These are phyloP conservation scores for Nicotiana sylvestris DNA, from an alignment of 257 asterid genomes.

Conservation along the genomic window DNA sequence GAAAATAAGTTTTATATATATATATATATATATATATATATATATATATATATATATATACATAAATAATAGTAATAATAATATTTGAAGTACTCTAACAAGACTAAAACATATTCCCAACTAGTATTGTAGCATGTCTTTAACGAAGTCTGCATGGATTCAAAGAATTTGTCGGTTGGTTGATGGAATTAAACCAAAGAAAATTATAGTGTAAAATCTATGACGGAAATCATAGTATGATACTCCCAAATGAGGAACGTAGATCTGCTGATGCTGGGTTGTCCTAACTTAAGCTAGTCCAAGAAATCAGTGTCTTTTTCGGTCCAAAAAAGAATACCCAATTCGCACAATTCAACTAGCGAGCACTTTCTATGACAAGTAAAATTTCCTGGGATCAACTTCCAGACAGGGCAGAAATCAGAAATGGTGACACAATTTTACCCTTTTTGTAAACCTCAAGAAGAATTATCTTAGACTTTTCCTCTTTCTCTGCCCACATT, in stretches of 20 bases:
- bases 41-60: too few relatives aligned
- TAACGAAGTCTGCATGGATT: too few relatives aligned
- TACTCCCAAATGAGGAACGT: neutral
- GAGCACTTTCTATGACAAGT: neutral
- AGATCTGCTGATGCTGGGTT: neutral
- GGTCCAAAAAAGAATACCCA: neutral
- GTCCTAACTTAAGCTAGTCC: neutral
- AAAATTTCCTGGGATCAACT: neutral
- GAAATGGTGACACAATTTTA: neutral
- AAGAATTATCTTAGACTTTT: neutral
- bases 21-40: too few relatives aligned
- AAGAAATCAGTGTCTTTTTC: neutral
- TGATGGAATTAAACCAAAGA: neutral
- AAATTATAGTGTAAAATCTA: neutral
- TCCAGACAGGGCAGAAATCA: neutral
- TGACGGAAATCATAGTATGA: neutral
- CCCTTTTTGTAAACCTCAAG: neutral
- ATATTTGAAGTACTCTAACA: too few relatives aligned
- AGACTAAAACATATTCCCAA: too few relatives aligned
- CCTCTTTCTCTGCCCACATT: neutral
- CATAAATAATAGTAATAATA: too few relatives aligned
- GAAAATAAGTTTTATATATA: too few relatives aligned
- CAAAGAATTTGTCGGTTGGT: too few relatives aligned
- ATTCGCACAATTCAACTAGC: too few relatives aligned
- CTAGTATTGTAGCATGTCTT: too few relatives aligned